Evolutionary conservation across 306 rosid species (phyloP), one percentile per base, ranked within the genome.

Genomic region (Citrullus mucosospermus): DNA sequence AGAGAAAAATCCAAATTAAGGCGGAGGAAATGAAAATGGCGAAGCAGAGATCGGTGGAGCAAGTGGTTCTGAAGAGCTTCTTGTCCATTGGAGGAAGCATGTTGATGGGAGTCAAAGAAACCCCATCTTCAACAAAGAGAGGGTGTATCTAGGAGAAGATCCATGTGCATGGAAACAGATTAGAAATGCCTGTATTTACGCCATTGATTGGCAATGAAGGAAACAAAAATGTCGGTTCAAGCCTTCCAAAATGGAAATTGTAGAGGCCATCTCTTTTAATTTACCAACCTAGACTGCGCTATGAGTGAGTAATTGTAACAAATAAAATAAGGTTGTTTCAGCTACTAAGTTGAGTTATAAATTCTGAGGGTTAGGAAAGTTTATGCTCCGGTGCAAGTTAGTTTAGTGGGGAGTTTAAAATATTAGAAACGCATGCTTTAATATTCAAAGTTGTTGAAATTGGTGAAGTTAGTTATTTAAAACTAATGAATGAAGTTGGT

Each of bases 41-140:
- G 50, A 79, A 20, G 38, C 38, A 79, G 81, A 79, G 0, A 15
- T 79, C 81, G 30, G 65, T 38, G 32, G 81, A 67, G 51, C 67
- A 79, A 16, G 58, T 14, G 60, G 30, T 53, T 15, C 10, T 50
- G 65, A 67, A 12, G 67, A 18, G 55, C 36, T 22, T 66, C 76
- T 67, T 67, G 57, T 79, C 77, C 81, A 78, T 78, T 3, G 54
- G 54, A 48, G 54, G 17, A 48, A 48, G 6, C 5, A 2, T 48
- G 54, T 48, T 48, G 54, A 48, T 13, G 54, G 54, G 36, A 48
- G 1, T 48, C 54, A 48, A 48, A 48, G 54, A 48, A 48, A 71
- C 5, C 9, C 11, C 76, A 44, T 14, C 5, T 25, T 6, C 13
- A 4, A 22, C 15, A 70, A 38, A 36, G 41, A 66, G 25, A n/a